Percentiles rank a stretch among this genome's conserved stretches.
Evolutionary conservation across 2,329 filamentous ascomycete species (phyloP).

Genomic region (Alternaria consortialis): DNA sequence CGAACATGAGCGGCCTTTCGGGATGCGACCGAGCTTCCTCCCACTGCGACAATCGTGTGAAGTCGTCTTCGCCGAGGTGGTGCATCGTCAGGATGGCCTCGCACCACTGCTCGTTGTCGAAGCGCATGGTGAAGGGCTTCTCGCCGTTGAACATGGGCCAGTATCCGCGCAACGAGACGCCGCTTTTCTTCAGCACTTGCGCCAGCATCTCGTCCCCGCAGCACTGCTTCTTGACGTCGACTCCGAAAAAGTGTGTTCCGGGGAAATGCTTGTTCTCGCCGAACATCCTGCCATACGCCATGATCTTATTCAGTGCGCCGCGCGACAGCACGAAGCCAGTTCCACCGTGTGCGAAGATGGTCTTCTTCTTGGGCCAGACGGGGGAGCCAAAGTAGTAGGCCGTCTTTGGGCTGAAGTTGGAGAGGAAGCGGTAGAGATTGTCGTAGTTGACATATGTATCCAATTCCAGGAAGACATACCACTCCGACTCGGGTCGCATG

Average conservation of each 20-base stretch:
- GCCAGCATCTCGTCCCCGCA: constrained; percentile 53
- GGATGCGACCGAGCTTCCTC: constrained; percentile 35
- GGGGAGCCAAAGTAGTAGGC: constrained; percentile 54
- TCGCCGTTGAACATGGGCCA: constrained; percentile 59
- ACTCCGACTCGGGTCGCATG: constrained; percentile 42
- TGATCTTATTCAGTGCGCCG: constrained; percentile 59
- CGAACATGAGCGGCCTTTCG: constrained; percentile 42
- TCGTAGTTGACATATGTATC: constrained; percentile 52
- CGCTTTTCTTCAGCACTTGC: constrained; percentile 49
- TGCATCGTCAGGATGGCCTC: constrained; percentile 54
- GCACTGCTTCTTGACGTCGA: constrained; percentile 45
- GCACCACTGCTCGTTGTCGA: constrained; percentile 55
- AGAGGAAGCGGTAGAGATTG: constrained; percentile 53
- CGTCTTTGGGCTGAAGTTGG: constrained; percentile 47
- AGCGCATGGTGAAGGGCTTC: constrained; percentile 51
- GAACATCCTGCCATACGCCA: constrained; percentile 50
- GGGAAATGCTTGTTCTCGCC: constrained; percentile 43
- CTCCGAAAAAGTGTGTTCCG: constrained; percentile 49
- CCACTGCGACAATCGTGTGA: constrained; percentile 39
- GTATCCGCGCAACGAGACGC: constrained; percentile 48
- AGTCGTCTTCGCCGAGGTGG: constrained; percentile 43
- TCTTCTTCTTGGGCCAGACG: constrained; percentile 46
- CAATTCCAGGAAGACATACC: constrained; percentile 51
- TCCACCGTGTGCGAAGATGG: constrained; percentile 55
- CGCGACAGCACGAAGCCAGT: constrained; percentile 56